A percentile compares a stretch with the other conserved stretches of the same genome.
Conservation (phyloP, 345 rosid species). For the Abelmoschus esculentus region DNA sequence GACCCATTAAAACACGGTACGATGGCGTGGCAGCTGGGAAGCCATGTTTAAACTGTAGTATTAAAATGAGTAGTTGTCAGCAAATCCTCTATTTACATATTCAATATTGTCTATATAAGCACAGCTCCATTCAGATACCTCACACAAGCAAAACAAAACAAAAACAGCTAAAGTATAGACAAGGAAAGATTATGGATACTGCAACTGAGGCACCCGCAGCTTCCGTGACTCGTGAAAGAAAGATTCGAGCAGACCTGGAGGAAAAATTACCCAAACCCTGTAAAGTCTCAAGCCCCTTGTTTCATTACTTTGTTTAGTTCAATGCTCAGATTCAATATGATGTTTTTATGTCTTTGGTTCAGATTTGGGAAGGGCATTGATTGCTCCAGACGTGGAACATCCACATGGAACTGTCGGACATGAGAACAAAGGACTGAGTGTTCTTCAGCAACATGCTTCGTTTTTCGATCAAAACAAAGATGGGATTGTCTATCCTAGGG, state of each 20-base stretch:
- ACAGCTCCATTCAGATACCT: no score
- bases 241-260: background rate
- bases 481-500: conserved; percentile 83
- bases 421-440: conserved; percentile 43
- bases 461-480: conserved; percentile 65
- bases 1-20: no score
- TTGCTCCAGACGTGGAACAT: conserved; percentile 56
- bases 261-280: conserved; percentile 59
- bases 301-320: no score
- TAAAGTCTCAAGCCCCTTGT: conserved; percentile 11
- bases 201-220: background rate
- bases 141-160: no score
- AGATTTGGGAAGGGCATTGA: conserved; percentile 72
- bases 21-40: no score
- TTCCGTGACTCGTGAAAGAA: background rate
- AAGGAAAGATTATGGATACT: background rate
- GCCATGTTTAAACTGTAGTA: no score
- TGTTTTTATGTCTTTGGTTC: no score
- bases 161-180: background rate
- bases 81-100: no score
- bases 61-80: no score
- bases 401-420: conserved; percentile 69
- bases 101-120: background rate
- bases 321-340: no score
- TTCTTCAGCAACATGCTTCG: conserved; percentile 80